A percentile compares a stretch with the other conserved stretches of the same genome.
Evolutionary conservation across 108 stramenopile genomes (phyloP).

Genomic region (Bacterosira constricta): DNA sequence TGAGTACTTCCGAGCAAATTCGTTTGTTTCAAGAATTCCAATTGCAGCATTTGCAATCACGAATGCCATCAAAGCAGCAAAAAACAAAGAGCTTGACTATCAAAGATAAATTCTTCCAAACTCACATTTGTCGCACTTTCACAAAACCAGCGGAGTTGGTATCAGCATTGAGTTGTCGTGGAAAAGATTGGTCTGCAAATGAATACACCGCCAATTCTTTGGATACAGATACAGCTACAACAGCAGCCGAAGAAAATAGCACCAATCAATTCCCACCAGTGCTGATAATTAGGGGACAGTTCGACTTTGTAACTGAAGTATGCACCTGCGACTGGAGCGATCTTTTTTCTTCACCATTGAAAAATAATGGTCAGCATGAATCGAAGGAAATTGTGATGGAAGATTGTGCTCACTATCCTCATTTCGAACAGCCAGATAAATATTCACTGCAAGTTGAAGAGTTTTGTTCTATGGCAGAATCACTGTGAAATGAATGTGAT

Average conservation of each 20-base stretch:
- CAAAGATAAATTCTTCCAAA: conserved; percentile 17
- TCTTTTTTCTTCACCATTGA: conserved; percentile 2
- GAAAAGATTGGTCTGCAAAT: conserved; percentile 41
- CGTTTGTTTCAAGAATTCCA: conserved; percentile 25
- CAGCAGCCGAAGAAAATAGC: not conserved
- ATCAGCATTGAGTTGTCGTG: conserved; percentile 33
- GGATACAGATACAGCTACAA: not conserved
- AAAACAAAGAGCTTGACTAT: not conserved
- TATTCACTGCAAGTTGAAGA: conserved; percentile 7
- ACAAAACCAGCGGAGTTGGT: conserved; percentile 14
- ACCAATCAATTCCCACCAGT: conserved; percentile 27
- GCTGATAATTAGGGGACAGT: conserved; percentile 32
- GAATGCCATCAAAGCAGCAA: not conserved
- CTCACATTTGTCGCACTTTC: conserved; percentile 31
- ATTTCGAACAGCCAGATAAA: conserved; percentile 32
- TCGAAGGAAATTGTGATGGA: conserved; percentile 23
- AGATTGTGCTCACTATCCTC: conserved; percentile 47
- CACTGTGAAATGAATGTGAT: not conserved
- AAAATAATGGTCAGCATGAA: not conserved
- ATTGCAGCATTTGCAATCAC: conserved; percentile 15
- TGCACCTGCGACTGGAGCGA: conserved; percentile 43
- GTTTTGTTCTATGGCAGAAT: conserved; percentile 16
- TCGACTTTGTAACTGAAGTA: conserved; percentile 48
- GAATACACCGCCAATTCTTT: conserved; percentile 13
- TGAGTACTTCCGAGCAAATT: conserved; percentile 27